A percentile compares a stretch with the other conserved stretches of the same genome.
Conservation (phyloP, 78 protist genomes). For the Dictyostelium purpureum region DNA sequence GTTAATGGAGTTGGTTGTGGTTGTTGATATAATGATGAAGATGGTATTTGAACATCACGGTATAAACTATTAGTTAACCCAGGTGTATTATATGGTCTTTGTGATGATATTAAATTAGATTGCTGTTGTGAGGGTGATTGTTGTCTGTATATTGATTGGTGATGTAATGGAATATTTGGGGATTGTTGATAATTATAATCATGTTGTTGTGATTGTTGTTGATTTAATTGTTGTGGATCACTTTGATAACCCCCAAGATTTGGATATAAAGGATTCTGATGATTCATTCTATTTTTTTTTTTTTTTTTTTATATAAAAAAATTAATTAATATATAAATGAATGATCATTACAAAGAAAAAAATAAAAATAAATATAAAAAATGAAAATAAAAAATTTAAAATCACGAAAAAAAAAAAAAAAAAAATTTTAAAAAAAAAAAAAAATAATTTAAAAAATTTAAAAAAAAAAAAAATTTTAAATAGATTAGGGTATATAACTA, state of each 20-base stretch:
- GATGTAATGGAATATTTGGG: neutral
- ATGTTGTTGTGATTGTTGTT: neutral
- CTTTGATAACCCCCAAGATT: neutral
- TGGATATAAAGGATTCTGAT: neutral
- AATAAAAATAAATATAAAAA: conserved; percentile 1
- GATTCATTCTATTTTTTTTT: neutral
- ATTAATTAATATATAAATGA: too few relatives aligned
- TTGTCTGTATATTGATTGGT: neutral
- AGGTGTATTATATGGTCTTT: neutral
- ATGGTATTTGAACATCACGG: neutral
- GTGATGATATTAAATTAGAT: too few relatives aligned
- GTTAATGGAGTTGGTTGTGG: neutral
- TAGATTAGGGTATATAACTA: too few relatives aligned
- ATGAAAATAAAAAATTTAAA: neutral
- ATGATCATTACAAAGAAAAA: neutral
- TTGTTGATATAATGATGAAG: neutral
- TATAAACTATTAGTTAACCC: neutral
- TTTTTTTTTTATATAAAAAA: too few relatives aligned
- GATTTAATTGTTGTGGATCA: neutral
- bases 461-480: too few relatives aligned
- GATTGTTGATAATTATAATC: neutral
- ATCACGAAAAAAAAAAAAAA: neutral
- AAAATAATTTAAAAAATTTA: too few relatives aligned
- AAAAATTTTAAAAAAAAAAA: too few relatives aligned
- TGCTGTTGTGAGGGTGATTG: neutral